Conservation (phyloP, 1,284 basidiomycete species). For the Trichosporon sp. region DNA sequence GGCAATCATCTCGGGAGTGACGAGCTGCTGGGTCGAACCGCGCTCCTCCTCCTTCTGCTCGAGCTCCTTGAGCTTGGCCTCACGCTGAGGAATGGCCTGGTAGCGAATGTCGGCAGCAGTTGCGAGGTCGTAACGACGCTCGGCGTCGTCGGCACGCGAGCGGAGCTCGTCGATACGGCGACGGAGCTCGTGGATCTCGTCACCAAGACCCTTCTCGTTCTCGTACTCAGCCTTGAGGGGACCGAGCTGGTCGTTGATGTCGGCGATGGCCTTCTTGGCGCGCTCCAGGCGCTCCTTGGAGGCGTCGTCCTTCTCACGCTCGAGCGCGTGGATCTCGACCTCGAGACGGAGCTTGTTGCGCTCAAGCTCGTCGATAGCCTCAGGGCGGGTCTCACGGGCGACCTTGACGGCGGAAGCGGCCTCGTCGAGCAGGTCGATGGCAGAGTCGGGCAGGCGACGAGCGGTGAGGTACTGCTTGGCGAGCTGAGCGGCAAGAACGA, state of each 20-base stretch:
- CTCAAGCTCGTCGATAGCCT: constrained; percentile 93
- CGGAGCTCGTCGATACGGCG: constrained; percentile 88
- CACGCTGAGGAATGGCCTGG: constrained; percentile 91
- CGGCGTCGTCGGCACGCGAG: constrained; percentile 91
- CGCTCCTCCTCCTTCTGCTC: constrained; percentile 60
- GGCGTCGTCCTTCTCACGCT: constrained; percentile 87
- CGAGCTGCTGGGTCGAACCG: constrained; percentile 53
- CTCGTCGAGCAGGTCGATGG: constrained; percentile 92
- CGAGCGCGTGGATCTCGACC: constrained; percentile 92
- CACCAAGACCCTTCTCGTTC: constrained; percentile 81
- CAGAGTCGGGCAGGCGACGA: constrained; percentile 81
- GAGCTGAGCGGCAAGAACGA: constrained; percentile 87
- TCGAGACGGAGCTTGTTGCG: constrained; percentile 89
- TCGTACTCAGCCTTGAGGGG: constrained; percentile 89
- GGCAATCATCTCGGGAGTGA: constrained; percentile 61
- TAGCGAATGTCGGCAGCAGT: constrained; percentile 89
- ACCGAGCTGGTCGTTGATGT: constrained; percentile 84
- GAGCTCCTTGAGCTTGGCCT: constrained; percentile 66
- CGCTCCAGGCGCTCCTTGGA: constrained; percentile 82
- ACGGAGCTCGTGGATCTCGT: constrained; percentile 79
- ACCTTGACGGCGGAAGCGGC: constrained; percentile 78
- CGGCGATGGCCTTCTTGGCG: constrained; percentile 78
- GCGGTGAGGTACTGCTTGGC: constrained; percentile 93
- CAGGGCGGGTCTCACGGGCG: constrained; percentile 90
- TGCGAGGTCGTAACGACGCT: constrained; percentile 79